A percentile compares a stretch with the other conserved stretches of the same genome.
Conservation (phyloP, 2,329 filamentous ascomycete genomes). For the Ophiocordyceps camponoti-rufipedis region DNA sequence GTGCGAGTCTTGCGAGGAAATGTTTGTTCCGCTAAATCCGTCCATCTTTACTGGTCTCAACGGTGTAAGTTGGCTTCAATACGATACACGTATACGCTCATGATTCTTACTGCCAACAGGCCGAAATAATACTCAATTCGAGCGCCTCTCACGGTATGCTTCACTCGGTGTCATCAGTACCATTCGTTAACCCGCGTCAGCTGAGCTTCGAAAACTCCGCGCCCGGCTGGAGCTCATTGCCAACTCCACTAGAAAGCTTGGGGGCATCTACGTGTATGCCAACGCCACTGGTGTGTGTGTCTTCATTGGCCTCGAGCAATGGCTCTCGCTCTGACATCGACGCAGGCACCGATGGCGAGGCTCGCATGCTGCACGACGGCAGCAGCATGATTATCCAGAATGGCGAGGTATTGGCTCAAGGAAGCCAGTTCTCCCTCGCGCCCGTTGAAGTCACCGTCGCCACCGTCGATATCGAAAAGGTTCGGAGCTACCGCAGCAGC, state of each 20-base stretch:
- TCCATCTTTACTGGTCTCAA: slow-evolving; percentile 2
- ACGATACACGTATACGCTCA: neutral
- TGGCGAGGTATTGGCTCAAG: slow-evolving; percentile 44
- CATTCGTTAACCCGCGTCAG: neutral
- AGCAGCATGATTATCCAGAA: slow-evolving; percentile 43
- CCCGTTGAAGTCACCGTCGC: slow-evolving; percentile 49
- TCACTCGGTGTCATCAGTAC: neutral
- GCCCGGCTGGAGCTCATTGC: slow-evolving; percentile 44
- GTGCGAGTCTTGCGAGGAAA: slow-evolving; percentile 1
- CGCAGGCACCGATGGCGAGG: slow-evolving; percentile 15
- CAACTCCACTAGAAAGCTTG: slow-evolving; percentile 44
- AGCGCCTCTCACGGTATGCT: slow-evolving; percentile 11
- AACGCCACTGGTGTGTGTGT: slow-evolving; percentile 29
- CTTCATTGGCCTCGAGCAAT: neutral
- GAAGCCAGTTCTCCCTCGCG: slow-evolving; percentile 43
- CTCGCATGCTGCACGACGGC: slow-evolving; percentile 1
- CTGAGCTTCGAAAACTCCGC: slow-evolving; percentile 45
- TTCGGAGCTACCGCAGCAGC: slow-evolving; percentile 18
- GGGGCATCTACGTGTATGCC: slow-evolving; percentile 34
- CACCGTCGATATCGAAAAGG: slow-evolving; percentile 53
- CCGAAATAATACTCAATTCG: slow-evolving; percentile 5
- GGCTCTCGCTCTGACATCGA: neutral
- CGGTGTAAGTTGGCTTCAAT: neutral
- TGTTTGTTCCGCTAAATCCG: neutral
- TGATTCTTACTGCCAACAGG: neutral